Evolutionary conservation across 176 grass and related monocot genomes (phyloP).

Genomic region (Zoysia pacifica): DNA sequence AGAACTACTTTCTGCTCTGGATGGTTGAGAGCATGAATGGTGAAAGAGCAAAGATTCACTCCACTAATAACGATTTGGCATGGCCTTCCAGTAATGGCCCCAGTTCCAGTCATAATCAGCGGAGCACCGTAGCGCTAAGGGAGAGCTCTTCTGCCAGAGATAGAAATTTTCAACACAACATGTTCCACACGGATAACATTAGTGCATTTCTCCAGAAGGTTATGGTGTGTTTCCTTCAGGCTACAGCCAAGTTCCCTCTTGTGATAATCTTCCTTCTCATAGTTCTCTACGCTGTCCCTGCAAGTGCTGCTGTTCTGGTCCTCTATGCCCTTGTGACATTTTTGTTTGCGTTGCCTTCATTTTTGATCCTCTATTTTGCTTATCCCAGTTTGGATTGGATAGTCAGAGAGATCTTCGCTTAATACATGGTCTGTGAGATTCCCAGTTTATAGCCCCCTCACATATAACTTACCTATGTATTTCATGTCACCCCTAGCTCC

Average conservation of each 20-base stretch:
- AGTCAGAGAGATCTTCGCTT: conserved; percentile 31
- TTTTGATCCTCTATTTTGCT: conserved; percentile 70
- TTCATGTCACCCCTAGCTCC: too few relatives aligned
- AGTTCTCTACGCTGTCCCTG: conserved; percentile 80
- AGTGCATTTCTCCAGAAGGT: conserved; percentile 60
- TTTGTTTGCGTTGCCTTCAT: conserved; percentile 50
- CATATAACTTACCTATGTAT: too few relatives aligned
- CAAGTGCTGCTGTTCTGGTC: conserved; percentile 59
- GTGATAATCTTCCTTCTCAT: conserved; percentile 88
- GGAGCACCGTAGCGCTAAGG: conserved; percentile 17
- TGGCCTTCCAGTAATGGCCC: conserved; percentile 26
- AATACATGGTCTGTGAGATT: too few relatives aligned
- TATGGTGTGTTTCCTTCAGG: conserved; percentile 61
- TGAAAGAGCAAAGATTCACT: conserved; percentile 58
- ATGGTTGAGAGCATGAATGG: conserved; percentile 94
- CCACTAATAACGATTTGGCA: conserved; percentile 28
- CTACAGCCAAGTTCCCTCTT: conserved; percentile 82
- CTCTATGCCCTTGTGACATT: conserved; percentile 72
- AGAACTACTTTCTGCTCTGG: conserved; percentile 94
- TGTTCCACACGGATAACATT: conserved; percentile 50
- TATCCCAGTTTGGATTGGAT: conserved; percentile 85
- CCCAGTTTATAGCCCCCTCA: too few relatives aligned
- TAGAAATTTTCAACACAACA: conserved; percentile 13
- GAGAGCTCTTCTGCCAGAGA: conserved; percentile 29
- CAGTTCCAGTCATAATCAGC: conserved; percentile 48